phyloP scores from a whole-genome alignment of 108 stramenopile genomes.

The Nitzschia sp. region DNA sequence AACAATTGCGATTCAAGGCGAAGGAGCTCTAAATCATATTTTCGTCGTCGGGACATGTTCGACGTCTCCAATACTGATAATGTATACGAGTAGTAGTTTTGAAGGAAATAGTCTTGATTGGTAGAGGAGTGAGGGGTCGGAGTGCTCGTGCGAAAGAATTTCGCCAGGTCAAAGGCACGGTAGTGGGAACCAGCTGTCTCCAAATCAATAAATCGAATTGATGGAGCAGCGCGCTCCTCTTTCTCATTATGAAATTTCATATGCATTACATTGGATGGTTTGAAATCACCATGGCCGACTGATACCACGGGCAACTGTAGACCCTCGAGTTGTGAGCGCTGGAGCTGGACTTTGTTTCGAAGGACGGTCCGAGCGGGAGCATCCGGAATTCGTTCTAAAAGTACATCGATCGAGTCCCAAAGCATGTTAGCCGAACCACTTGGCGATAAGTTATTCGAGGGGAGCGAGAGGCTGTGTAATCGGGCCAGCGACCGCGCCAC shows the following conservation, averaged over 20 bases:
- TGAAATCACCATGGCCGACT: slow-evolving; percentile 28
- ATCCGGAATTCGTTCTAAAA: neutral
- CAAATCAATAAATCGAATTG: slow-evolving; percentile 16
- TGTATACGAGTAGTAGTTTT: neutral
- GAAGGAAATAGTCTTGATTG: neutral
- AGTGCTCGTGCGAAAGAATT: slow-evolving; percentile 18
- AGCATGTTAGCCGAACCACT: slow-evolving; percentile 6
- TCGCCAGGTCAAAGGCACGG: slow-evolving; percentile 28
- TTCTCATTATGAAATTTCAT: neutral
- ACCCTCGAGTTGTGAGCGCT: neutral
- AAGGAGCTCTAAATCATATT: neutral
- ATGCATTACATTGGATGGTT: slow-evolving; percentile 18
- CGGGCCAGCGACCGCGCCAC: slow-evolving; percentile 7
- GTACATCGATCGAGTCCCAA: slow-evolving; percentile 10
- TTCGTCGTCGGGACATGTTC: neutral
- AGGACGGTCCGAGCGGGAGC: neutral
- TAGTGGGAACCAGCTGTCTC: slow-evolving; percentile 18
- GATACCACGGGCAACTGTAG: slow-evolving; percentile 2
- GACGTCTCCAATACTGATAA: neutral
- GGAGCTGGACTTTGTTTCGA: neutral
- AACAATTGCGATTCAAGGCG: slow-evolving; percentile 1
- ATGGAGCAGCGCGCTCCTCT: neutral
- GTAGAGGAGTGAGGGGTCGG: neutral
- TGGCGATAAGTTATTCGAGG: neutral
- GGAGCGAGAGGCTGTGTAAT: neutral